Base-by-base conservation (phyloP, 768 basidiomycete species). In the Termitomyces titanicus region DNA sequence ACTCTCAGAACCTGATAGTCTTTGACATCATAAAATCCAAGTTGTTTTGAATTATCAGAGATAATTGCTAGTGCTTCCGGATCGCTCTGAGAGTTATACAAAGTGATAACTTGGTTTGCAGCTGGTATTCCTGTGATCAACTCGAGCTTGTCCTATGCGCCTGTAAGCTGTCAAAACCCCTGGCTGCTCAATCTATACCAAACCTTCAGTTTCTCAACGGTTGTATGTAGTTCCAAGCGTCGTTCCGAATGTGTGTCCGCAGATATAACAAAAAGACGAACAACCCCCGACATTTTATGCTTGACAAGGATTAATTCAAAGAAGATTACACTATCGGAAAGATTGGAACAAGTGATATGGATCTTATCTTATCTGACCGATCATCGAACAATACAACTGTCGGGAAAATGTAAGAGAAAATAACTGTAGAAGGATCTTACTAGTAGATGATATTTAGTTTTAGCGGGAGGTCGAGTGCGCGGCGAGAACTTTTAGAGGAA, bases 231-330 rank as follows among this genome's bases (percentile, higher is more conserved):
- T 63, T 94, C 90, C 58, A 92, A 83, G 0, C 89, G 82, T 45
- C 96, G 83, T 71, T 98, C 96, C 0, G 92, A 93, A 60, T 83
- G 88, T 2, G 94, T 96, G 66, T 97, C 93, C 6, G 86, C 87
- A 9, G 95, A 98, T 12, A 82, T 68, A 7, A 98, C 86, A 61
- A 85, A 94, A 42, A 97, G 73, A 37, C 55, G 57, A 44, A 63
- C 62, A 9, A 65, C 46, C 29, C 60, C 60, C 13, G 62, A 63
- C 64, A 65, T 65, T 17, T 29, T 48, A 10, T n/a, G n/a, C n/a
- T n/a, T n/a, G n/a, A n/a, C n/a, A n/a, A n/a, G n/a, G n/a, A n/a
- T n/a, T n/a, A n/a, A n/a, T n/a, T n/a, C n/a, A n/a, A n/a, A n/a
- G n/a, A n/a, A n/a, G n/a, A n/a, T n/a, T n/a, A n/a, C n/a, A n/a